Percentiles rank a stretch among this genome's conserved stretches.
Conservation (phyloP, 768 basidiomycete genomes). For the Fibroporia radiculosa region DNA sequence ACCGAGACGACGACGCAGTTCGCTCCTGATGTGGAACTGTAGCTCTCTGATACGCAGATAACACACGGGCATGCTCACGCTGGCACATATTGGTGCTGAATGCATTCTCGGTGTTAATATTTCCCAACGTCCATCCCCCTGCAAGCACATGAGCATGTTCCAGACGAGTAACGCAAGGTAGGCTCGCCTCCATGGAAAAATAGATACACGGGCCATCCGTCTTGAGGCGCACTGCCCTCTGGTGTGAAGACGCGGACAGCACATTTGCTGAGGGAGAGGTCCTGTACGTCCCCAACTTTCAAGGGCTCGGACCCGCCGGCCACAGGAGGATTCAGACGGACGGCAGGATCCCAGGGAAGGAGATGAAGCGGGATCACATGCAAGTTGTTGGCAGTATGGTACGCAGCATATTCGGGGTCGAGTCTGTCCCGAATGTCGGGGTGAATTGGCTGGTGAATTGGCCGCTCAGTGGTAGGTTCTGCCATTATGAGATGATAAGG, state of each 20-base stretch:
- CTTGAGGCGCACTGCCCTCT: slow-evolving; percentile 35
- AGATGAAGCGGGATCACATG: slow-evolving; percentile 45
- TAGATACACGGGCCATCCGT: slow-evolving; percentile 66
- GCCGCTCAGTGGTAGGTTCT: slow-evolving; percentile 11
- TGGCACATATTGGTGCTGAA: slow-evolving; percentile 57
- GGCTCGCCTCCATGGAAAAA: slow-evolving; percentile 66
- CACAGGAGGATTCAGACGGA: slow-evolving; percentile 45
- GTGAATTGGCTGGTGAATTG: slow-evolving; percentile 46
- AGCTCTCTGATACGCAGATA: not conserved
- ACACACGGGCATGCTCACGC: slow-evolving; percentile 29
- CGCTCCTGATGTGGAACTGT: slow-evolving; percentile 33
- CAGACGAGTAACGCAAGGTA: not conserved
- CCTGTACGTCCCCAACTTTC: slow-evolving; percentile 45
- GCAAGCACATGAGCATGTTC: not conserved
- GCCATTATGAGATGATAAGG: too few species aligned
- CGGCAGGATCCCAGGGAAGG: slow-evolving; percentile 51
- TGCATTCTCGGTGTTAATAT: slow-evolving; percentile 48
- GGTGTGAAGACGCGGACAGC: slow-evolving; percentile 62
- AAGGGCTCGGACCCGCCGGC: slow-evolving; percentile 52
- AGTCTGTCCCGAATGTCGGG: slow-evolving; percentile 49
- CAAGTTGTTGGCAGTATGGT: slow-evolving; percentile 45
- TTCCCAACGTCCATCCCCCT: slow-evolving; percentile 78
- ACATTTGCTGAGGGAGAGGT: slow-evolving; percentile 44
- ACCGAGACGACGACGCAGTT: slow-evolving; percentile 58
- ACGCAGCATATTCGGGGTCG: slow-evolving; percentile 59